A percentile compares a stretch with the other conserved stretches of the same genome.
These are phyloP conservation scores for Alternaria sp. DNA, from an alignment of 2,329 filamentous ascomycete species.

Conservation along the genomic window DNA sequence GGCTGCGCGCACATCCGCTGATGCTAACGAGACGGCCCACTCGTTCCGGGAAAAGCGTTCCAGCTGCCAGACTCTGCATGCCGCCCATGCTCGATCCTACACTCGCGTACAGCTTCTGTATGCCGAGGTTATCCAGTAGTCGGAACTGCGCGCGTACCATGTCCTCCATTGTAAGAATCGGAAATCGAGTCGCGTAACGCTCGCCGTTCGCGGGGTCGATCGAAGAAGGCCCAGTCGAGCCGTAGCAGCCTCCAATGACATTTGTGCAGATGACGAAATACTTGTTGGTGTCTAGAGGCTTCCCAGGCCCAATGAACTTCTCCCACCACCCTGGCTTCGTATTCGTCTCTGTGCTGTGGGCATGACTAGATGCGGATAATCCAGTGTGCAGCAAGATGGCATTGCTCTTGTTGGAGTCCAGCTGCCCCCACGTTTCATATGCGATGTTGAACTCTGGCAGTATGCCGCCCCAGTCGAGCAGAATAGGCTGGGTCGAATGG, in stretches of 20 bases:
- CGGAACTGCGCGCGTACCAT: constrained; percentile 97
- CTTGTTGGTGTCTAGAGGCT: constrained; percentile 85
- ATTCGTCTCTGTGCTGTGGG: constrained; percentile 87
- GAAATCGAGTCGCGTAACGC: constrained; percentile 91
- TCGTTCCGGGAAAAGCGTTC: constrained; percentile 79
- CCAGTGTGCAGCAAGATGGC: constrained; percentile 93
- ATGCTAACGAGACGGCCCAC: constrained; percentile 86
- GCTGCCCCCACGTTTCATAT: constrained; percentile 87
- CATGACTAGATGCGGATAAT: constrained; percentile 95
- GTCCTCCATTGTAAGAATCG: constrained; percentile 93
- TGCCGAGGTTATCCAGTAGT: constrained; percentile 78
- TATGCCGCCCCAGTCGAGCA: constrained; percentile 95
- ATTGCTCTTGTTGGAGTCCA: constrained; percentile 84
- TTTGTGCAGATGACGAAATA: constrained; percentile 97
- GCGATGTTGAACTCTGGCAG: constrained; percentile 87
- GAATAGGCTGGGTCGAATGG: constrained; percentile 73
- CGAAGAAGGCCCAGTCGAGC: constrained; percentile 88
- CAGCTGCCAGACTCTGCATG: constrained; percentile 93
- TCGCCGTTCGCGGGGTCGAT: constrained; percentile 87
- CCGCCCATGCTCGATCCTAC: constrained; percentile 98
- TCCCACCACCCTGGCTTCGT: constrained; percentile 97
- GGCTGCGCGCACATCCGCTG: constrained; percentile 89
- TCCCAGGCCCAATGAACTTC: constrained; percentile 90
- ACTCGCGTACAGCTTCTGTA: constrained; percentile 83
- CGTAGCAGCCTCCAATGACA: constrained; percentile 93